Percentiles rank a stretch among this genome's conserved stretches.
phyloP scores from a whole-genome alignment of 1,139 yeast species.

The Saccharomyces hybrid region DNA sequence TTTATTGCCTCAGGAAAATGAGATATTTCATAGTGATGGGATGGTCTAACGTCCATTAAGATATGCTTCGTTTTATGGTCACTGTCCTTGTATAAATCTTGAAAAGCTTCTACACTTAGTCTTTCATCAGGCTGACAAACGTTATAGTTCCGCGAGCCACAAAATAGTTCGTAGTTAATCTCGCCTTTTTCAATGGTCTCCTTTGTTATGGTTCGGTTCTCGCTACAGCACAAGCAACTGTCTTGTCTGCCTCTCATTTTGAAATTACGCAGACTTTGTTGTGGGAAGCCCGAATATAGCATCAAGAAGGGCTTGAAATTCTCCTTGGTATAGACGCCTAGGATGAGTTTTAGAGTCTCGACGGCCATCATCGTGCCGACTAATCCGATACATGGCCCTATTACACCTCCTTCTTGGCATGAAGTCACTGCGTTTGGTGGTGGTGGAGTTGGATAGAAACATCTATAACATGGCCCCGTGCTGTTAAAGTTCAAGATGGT shows the following conservation, averaged over 20 bases:
- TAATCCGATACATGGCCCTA: conserved; percentile 92
- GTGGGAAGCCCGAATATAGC: conserved; percentile 66
- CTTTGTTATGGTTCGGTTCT: conserved; percentile 38
- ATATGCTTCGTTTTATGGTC: conserved; percentile 22
- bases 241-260: conserved; percentile 67
- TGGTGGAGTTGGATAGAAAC: conserved; percentile 88
- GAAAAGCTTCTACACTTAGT: conserved; percentile 42
- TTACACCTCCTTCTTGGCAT: conserved; percentile 90
- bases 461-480: conserved; percentile 86
- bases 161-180: conserved; percentile 61
- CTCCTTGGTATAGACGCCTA: conserved; percentile 45
- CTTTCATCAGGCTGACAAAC: conserved; percentile 42
- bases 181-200: conserved; percentile 39
- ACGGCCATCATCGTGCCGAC: conserved; percentile 86
- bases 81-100: conserved; percentile 13
- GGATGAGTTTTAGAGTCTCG: conserved; percentile 70
- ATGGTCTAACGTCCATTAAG: conserved; percentile 75
- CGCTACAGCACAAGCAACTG: conserved; percentile 62
- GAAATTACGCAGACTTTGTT: conserved; percentile 62
- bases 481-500: conserved; percentile 61
- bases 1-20: conserved; percentile 53
- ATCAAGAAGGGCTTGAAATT: conserved; percentile 62
- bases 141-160: conserved; percentile 53
- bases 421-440: conserved; percentile 74
- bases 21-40: conserved; percentile 64